Conservation (phyloP, 2,329 filamentous ascomycete genomes). For the Dothiorella sarmentorum region DNA sequence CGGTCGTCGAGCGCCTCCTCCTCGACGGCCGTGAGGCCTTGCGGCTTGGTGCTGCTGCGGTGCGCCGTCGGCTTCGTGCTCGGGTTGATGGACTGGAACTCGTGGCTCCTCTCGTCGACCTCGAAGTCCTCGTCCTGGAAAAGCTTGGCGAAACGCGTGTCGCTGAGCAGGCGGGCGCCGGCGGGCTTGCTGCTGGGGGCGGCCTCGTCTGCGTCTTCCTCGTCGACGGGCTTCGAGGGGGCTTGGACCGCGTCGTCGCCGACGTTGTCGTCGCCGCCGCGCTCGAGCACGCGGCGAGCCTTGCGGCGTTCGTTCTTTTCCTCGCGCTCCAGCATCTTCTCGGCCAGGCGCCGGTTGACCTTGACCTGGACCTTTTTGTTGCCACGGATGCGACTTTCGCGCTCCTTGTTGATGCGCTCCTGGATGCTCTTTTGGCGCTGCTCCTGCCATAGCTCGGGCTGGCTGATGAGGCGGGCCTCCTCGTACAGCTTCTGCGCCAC, state of each 20-base stretch:
- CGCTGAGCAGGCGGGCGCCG: slow-evolving; percentile 62
- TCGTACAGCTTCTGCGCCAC: slow-evolving; percentile 94
- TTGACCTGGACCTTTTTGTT: slow-evolving; percentile 88
- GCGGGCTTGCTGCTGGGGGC: slow-evolving; percentile 33
- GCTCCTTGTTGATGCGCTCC: slow-evolving; percentile 94
- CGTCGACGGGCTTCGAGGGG: slow-evolving; percentile 1
- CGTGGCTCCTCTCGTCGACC: slow-evolving; percentile 82
- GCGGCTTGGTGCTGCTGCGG: no score
- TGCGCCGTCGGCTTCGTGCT: slow-evolving; percentile 62
- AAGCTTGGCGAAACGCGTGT: slow-evolving; percentile 80
- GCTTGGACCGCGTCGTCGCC: slow-evolving; percentile 43
- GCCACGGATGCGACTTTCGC: slow-evolving; percentile 89
- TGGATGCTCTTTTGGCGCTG: slow-evolving; percentile 87
- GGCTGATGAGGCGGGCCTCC: slow-evolving; percentile 86
- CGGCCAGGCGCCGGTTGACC: slow-evolving; percentile 77
- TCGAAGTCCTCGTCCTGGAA: slow-evolving; percentile 93
- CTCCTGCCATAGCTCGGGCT: slow-evolving; percentile 91
- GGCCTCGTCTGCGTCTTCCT: slow-evolving; percentile 54
- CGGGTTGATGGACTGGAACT: slow-evolving; percentile 86
- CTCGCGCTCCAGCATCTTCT: slow-evolving; percentile 62
- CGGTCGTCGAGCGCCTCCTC: slow-evolving; percentile 53
- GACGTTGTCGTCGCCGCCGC: slow-evolving; percentile 59
- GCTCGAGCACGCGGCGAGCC: slow-evolving; percentile 52
- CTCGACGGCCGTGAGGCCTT: slow-evolving; percentile 58
- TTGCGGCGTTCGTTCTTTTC: slow-evolving; percentile 58